Base-by-base conservation (phyloP, 192 early-diverging fungal genomes). In the Coemansia sp. region DNA sequence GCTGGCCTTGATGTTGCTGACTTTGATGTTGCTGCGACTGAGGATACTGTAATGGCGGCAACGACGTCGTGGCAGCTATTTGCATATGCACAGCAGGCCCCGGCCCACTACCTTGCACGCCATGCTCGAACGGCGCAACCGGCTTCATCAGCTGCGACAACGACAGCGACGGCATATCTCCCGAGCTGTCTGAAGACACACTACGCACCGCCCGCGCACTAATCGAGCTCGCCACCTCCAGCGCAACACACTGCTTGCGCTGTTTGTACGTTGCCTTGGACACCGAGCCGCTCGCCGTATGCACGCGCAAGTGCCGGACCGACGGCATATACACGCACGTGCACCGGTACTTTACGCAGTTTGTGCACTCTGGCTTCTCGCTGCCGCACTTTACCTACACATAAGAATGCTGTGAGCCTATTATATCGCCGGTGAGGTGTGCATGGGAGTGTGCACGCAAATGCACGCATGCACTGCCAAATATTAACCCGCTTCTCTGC, bases 351-450 rank as follows among this genome's bases (percentile, higher is more conserved):
- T 79, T 79, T 41, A 79, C 23, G 59, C 76, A 79, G 62, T 79
- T 79, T 19, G 56, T 35, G 24, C 76, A 79, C 53, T 65, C 61
- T 1, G 76, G 76, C 60, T 79, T 79, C 60, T 79, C 76, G 53
- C 76, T 69, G 29, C 76, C 76, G 14, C 76, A 79, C 45, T 79
- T 79, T 4, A 79, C 76, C 74, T 77, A 77, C 35, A 56, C 26
- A 27, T 27, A 27, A 27, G 26, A 3, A 26, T 10, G 18, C 13
- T 20, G 48, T 22, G 27, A 50, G 13, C 38, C 1, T 20, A 37
- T 32, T 39, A 4, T 27, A 19, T 45, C 32, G n/a, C 41, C 19
- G 23, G 49, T 51, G 47, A 49, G 18, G 47, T 19, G 19, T 49
- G 47, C 47, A 49, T 49, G 47, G 47, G 47, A 24, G 22, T 11